Base-by-base conservation (phyloP, 768 basidiomycete genomes). In the Basidioascus undulatus region DNA sequence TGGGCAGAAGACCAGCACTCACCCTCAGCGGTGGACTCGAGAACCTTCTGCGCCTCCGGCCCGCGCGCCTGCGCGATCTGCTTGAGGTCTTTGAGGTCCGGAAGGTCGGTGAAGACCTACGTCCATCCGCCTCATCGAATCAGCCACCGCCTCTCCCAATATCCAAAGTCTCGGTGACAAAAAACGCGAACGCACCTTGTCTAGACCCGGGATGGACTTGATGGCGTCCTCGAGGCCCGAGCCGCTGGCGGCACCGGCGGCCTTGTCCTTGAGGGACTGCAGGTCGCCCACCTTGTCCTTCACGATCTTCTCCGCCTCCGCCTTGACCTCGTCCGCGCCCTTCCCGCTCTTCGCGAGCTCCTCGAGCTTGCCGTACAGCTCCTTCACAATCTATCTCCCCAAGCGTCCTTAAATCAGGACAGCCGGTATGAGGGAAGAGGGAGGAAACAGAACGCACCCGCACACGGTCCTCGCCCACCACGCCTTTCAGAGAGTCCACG, bases 401-500 rank as follows among this genome's bases (percentile, higher is more conserved):
- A n/a, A n/a, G n/a, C n/a, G n/a, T n/a, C n/a, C n/a, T n/a, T n/a
- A n/a, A n/a, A n/a, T n/a, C n/a, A 10, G 7, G 35, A 20, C 20
- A 25, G 27, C 5, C 4, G 4, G 13, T 8, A 5, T 0, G 3
- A 15, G 18, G 11, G 19, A 38, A 36, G 11, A 16, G 3, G 18
- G 28, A 9, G 3, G 25, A 7, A 23, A 27, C 35, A 48, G 48
- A n/a, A n/a, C n/a, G n/a, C n/a, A n/a, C n/a, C 46, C 51, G 48
- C 27, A 51, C 43, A 12, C 48, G 41, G 39, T 53, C 52, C 43
- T 51, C 46, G 13, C 52, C 52, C n/a, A 53, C 46, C 16, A 44
- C 42, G 3, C 47, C 50, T 32, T 48, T 42, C 0, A 51, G 34
- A 37, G 43, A 42, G 26, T 23, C 20, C 12, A 53, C 28, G 25